Conservation (phyloP, 495 filamentous ascomycete genomes). For the Lepraria neglecta region DNA sequence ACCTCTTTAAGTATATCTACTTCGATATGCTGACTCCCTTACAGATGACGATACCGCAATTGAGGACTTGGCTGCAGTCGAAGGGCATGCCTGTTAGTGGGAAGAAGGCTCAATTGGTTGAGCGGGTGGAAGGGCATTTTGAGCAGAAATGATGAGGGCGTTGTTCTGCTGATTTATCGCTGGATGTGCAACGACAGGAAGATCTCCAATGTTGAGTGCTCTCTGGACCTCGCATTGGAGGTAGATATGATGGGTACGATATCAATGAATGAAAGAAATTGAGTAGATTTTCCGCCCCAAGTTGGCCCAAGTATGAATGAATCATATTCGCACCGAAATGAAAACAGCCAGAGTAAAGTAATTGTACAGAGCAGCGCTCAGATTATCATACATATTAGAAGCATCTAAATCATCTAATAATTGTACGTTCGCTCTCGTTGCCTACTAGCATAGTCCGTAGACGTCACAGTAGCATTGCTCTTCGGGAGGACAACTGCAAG, state of each 20-base stretch:
- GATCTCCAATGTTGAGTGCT: neutral
- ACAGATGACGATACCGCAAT: constrained; percentile 54
- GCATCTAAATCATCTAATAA: neutral
- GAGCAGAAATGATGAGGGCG: constrained; percentile 44
- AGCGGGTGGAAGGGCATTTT: constrained; percentile 70
- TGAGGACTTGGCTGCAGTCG: constrained; percentile 61
- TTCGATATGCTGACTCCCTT: constrained; percentile 29
- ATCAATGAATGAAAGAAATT: neutral
- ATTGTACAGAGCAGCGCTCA: neutral
- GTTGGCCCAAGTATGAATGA: too few relatives aligned
- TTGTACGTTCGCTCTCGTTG: too few relatives aligned
- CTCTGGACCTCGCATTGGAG: too few relatives aligned
- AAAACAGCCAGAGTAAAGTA: too few relatives aligned
- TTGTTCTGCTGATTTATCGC: neutral
- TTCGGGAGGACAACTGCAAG: constrained; percentile 41
- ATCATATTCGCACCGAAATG: neutral
- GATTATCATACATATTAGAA: neutral
- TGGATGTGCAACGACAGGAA: neutral
- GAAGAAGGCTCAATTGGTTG: constrained; percentile 74
- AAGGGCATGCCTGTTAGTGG: constrained; percentile 57
- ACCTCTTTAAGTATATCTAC: neutral
- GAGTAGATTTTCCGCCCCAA: too few relatives aligned
- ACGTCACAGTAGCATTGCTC: constrained; percentile 46
- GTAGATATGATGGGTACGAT: neutral
- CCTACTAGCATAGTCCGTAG: constrained; percentile 40